Conservation (phyloP, 2,329 filamentous ascomycete species). For the Teratosphaeriaceae sp. region DNA sequence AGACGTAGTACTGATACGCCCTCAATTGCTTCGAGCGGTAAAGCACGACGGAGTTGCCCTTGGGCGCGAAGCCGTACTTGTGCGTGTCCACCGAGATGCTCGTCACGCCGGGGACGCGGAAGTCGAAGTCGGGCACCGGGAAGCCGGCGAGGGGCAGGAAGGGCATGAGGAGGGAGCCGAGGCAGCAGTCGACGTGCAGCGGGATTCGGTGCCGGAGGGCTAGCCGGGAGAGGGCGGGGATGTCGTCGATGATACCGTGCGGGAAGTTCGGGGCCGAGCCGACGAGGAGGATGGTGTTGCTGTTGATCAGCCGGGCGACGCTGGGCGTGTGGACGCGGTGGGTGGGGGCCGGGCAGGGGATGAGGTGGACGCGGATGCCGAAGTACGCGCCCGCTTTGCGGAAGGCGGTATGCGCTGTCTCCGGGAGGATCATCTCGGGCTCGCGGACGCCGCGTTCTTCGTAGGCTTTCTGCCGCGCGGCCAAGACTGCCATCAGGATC, state of each 20-base stretch:
- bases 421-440: constrained; percentile 95
- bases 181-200: constrained; percentile 94
- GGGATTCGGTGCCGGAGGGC: constrained; percentile 74
- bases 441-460: constrained; percentile 80
- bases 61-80: constrained; percentile 98
- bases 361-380: constrained; percentile 88
- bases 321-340: constrained; percentile 78
- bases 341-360: constrained; percentile 73
- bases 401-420: constrained; percentile 94
- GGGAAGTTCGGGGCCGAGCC: constrained; percentile 97
- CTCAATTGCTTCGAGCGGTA: constrained; percentile 77
- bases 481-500: constrained; percentile 90
- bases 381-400: constrained; percentile 94
- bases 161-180: constrained; percentile 90
- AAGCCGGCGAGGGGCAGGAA: constrained; percentile 93
- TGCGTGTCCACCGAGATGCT: constrained; percentile 96
- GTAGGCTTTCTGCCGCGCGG: constrained; percentile 82
- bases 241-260: constrained; percentile 96
- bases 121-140: constrained; percentile 82
- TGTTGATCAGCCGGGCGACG: constrained; percentile 80
- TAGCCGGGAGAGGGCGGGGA: constrained; percentile 73
- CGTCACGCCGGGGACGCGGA: constrained; percentile 87
- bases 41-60: constrained; percentile 88
- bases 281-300: constrained; percentile 88
- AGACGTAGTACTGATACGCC: constrained; percentile 93